Evolutionary conservation across 176 grass and related monocot species (phyloP).

Genomic region (Phoenix dactylifera): DNA sequence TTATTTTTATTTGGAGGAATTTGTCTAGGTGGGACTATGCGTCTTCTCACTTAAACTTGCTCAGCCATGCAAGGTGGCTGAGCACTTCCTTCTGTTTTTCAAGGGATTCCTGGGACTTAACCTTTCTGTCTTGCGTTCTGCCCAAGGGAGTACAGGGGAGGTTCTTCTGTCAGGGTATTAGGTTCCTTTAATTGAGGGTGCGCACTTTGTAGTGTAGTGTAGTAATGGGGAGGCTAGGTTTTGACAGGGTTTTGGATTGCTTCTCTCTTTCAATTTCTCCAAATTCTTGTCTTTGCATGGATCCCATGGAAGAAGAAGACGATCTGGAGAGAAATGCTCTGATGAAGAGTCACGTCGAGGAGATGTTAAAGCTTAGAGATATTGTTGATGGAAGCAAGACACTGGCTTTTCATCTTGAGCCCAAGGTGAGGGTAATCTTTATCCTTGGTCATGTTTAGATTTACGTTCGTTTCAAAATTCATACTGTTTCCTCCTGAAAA

Average conservation of each 20-base stretch:
- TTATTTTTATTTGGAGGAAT: no score
- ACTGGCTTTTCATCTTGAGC: conserved; percentile 88
- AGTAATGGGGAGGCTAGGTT: conserved; percentile 40
- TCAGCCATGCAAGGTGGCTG: no score
- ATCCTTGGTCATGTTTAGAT: not conserved
- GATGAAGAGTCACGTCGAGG: conserved; percentile 57
- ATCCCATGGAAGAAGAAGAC: conserved; percentile 30
- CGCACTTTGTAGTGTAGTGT: conserved; percentile 23
- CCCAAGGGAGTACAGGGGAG: no score
- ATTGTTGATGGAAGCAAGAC: conserved; percentile 54
- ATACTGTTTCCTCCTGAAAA: no score
- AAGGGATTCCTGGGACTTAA: not conserved
- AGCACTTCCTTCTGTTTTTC: no score
- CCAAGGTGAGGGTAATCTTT: conserved; percentile 40
- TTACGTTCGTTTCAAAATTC: no score
- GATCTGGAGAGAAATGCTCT: conserved; percentile 45
- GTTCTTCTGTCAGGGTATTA: not conserved
- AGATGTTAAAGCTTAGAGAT: conserved; percentile 71
- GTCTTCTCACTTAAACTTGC: no score
- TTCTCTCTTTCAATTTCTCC: conserved; percentile 62
- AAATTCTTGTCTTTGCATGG: conserved; percentile 65
- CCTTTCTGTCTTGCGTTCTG: not conserved
- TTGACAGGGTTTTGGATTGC: conserved; percentile 72
- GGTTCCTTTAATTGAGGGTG: not conserved
- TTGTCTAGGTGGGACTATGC: no score